A percentile compares a stretch with the other conserved stretches of the same genome.
Conservation (phyloP, 2,329 filamentous ascomycete genomes). For the Tricladium varicosporioides region DNA sequence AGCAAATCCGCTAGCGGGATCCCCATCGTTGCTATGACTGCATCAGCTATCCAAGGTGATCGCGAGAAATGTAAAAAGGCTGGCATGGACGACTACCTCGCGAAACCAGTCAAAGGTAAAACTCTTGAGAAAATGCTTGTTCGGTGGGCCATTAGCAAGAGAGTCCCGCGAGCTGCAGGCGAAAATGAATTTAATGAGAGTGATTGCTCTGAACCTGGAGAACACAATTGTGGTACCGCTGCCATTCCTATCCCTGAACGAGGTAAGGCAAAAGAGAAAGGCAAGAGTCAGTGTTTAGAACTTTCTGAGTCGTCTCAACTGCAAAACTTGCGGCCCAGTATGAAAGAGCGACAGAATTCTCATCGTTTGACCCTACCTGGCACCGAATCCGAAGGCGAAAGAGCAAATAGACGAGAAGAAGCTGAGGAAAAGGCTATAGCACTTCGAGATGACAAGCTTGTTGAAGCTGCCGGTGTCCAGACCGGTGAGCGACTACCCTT, state of each 20-base stretch:
- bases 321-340: conserved; percentile 11
- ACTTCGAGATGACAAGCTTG: conserved; percentile 53
- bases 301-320: no score
- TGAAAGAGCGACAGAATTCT: conserved; percentile 23
- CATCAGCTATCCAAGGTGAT: conserved; percentile 74
- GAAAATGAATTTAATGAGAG: conserved; percentile 17
- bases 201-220: conserved; percentile 27
- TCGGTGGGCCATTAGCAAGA: conserved; percentile 59
- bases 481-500: conserved; percentile 30
- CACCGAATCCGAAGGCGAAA: conserved; percentile 41
- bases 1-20: conserved; percentile 57
- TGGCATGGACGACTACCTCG: conserved; percentile 74
- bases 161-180: conserved; percentile 15
- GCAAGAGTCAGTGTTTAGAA: no score
- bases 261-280: conserved; percentile 2
- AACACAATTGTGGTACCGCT: conserved; percentile 23
- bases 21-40: conserved; percentile 80
- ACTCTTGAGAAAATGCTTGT: conserved; percentile 69
- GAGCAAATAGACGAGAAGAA: conserved; percentile 43
- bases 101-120: conserved; percentile 70
- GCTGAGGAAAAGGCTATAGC: conserved; percentile 54
- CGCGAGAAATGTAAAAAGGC: conserved; percentile 70
- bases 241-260: conserved; percentile 22
- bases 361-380: conserved; percentile 28
- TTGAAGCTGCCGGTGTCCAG: conserved; percentile 31